phyloP scores from a whole-genome alignment of 2,329 filamentous ascomycete genomes.

The Sporothrix humicola region DNA sequence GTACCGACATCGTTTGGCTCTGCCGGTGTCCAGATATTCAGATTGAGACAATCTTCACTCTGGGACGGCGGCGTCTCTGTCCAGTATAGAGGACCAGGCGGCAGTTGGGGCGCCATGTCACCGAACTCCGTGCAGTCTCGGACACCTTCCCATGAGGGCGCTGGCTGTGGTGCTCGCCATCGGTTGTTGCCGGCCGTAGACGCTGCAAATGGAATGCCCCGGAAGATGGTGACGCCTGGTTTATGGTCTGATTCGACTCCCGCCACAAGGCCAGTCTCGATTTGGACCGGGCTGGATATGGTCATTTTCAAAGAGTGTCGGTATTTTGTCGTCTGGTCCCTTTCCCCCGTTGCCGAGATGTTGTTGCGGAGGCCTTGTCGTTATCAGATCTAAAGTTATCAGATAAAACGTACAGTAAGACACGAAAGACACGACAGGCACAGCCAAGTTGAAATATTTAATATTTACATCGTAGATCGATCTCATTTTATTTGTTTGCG shows the following conservation, averaged over 20 bases:
- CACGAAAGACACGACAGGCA: too few species aligned
- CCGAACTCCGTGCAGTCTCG: background rate
- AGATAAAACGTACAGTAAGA: too few species aligned
- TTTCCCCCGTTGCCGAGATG: background rate
- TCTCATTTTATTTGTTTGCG: too few species aligned
- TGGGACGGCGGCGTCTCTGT: background rate
- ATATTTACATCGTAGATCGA: too few species aligned
- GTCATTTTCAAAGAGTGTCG: background rate
- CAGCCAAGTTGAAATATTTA: too few species aligned
- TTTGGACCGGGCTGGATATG: background rate
- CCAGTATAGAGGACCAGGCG: background rate
- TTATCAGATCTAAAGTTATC: too few species aligned
- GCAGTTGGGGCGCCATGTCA: background rate
- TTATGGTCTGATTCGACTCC: background rate
- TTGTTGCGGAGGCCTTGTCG: too few species aligned
- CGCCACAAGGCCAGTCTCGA: background rate
- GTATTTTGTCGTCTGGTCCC: background rate
- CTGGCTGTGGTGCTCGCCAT: conserved; percentile 21
- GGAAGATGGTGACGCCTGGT: conserved; percentile 8
- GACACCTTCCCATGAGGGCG: background rate
- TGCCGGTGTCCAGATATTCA: conserved; percentile 17
- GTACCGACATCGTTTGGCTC: background rate
- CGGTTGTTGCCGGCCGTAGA: background rate
- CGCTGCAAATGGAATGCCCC: conserved; percentile 16
- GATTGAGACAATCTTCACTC: conserved; percentile 11